A percentile compares a stretch with the other conserved stretches of the same genome.
Conservation (phyloP, 192 early-diverging fungal genomes). For the Geosiphon pyriformis region DNA sequence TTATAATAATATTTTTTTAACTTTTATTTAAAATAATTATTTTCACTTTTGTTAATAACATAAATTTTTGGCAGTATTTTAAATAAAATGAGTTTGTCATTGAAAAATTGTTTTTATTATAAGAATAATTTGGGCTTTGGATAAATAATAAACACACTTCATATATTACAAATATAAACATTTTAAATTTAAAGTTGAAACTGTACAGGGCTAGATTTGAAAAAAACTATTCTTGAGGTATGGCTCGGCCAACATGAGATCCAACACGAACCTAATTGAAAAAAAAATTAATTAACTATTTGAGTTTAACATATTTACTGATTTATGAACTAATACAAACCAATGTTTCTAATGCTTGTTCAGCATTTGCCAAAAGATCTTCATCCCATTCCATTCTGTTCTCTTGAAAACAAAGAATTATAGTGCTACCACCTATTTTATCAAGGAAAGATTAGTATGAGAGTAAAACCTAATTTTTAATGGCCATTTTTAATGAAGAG, state of each 20-base stretch:
- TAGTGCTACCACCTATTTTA: slow-evolving; percentile 54
- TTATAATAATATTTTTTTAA: too few relatives aligned
- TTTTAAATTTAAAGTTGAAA: too few relatives aligned
- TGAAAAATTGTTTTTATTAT: too few relatives aligned
- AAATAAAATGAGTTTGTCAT: too few relatives aligned
- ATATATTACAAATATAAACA: too few relatives aligned
- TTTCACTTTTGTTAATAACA: too few relatives aligned
- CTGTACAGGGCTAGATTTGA: too few relatives aligned
- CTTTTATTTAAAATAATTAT: too few relatives aligned
- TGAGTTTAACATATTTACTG: not conserved
- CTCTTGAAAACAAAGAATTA: slow-evolving; percentile 63
- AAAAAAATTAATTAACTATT: not conserved
- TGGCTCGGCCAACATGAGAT: not conserved
- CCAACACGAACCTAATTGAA: slow-evolving; percentile 9
- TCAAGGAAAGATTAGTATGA: not conserved
- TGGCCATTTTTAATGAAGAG: not conserved
- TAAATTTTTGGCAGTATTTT: too few relatives aligned
- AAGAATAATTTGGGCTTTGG: too few relatives aligned
- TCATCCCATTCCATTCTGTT: slow-evolving; percentile 57
- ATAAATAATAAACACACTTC: too few relatives aligned
- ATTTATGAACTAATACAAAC: slow-evolving; percentile 33
- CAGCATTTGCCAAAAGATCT: slow-evolving; percentile 62
- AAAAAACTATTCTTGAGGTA: too few relatives aligned
- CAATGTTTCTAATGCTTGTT: slow-evolving; percentile 63
- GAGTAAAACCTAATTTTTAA: not conserved